Conservation (phyloP, 495 filamentous ascomycete species). For the Halenospora varia region DNA sequence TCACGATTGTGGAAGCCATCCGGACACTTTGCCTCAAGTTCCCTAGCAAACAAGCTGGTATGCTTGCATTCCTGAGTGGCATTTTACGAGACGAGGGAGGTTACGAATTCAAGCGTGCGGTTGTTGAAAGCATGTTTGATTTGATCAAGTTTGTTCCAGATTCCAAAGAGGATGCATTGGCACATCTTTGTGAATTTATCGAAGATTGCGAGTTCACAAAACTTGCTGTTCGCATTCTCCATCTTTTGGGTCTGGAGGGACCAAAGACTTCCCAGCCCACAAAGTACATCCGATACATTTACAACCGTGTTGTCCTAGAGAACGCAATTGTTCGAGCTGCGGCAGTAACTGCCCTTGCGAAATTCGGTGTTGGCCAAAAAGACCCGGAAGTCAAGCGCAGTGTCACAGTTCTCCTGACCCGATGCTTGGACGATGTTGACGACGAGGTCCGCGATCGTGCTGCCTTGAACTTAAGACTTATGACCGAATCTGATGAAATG, state of each 20-base stretch:
- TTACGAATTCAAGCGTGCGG: constrained; percentile 96
- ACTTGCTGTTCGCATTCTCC: constrained; percentile 89
- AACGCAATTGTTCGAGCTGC: constrained; percentile 95
- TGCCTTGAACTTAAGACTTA: constrained; percentile 85
- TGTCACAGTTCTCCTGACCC: constrained; percentile 84
- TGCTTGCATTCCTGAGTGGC: constrained; percentile 93
- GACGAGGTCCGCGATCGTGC: constrained; percentile 97
- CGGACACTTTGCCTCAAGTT: constrained; percentile 96
- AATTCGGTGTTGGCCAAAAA: constrained; percentile 96
- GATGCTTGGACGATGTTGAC: constrained; percentile 95
- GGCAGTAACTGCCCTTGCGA: constrained; percentile 91
- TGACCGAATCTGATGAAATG: constrained; percentile 80
- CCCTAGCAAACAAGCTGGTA: constrained; percentile 94
- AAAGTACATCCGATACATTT: constrained; percentile 99
- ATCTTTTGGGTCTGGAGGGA: constrained; percentile 89
- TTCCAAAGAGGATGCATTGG: constrained; percentile 94
- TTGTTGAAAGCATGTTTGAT: constrained; percentile 99
- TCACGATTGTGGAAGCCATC: constrained; percentile 98
- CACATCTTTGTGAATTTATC: constrained; percentile 97
- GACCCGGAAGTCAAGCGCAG: constrained; percentile 95
- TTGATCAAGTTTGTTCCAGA: constrained; percentile 98
- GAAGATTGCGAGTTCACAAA: constrained; percentile 99
- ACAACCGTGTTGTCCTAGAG: constrained; percentile 96
- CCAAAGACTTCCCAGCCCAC: constrained; percentile 94
- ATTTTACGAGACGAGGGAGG: constrained; percentile 95